Evolutionary conservation across 2,329 filamentous ascomycete species (phyloP).

Genomic region (Stagonosporopsis cucurbitacearum): DNA sequence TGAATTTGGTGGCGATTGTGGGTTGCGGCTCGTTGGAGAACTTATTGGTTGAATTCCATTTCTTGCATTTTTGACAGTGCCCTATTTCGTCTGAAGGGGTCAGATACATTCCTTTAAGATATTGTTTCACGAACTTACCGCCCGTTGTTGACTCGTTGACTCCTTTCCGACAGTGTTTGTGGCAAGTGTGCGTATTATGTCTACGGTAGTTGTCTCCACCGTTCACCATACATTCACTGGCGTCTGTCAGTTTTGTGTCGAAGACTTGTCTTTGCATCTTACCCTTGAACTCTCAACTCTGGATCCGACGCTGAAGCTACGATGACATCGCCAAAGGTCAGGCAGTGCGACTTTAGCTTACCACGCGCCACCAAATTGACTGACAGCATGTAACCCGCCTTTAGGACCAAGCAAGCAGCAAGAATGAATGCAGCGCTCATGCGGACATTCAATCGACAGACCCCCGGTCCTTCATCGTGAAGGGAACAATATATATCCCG

Average conservation of each 20-base stretch:
- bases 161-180: conserved; percentile 38
- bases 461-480: background rate
- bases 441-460: conserved; percentile 40
- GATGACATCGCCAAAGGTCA: conserved; percentile 43
- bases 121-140: conserved; percentile 7
- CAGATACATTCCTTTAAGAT: background rate
- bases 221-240: conserved; percentile 43
- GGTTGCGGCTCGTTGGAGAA: conserved; percentile 32
- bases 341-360: conserved; percentile 36
- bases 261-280: background rate
- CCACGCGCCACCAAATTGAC: conserved; percentile 33
- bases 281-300: conserved; percentile 38
- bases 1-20: conserved; percentile 41
- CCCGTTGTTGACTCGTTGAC: conserved; percentile 29
- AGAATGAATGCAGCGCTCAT: conserved; percentile 42
- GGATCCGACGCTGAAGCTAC: conserved; percentile 37
- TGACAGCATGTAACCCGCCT: conserved; percentile 41
- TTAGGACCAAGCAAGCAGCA: conserved; percentile 29
- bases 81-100: conserved; percentile 34
- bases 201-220: conserved; percentile 35
- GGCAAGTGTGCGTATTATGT: conserved; percentile 34
- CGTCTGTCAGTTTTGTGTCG: background rate
- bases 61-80: conserved; percentile 43
- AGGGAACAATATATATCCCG: conserved; percentile 19
- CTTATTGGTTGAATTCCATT: conserved; percentile 32